Evolutionary conservation across 2,329 filamentous ascomycete genomes (phyloP).

Genomic region (Talaromyces sp.): DNA sequence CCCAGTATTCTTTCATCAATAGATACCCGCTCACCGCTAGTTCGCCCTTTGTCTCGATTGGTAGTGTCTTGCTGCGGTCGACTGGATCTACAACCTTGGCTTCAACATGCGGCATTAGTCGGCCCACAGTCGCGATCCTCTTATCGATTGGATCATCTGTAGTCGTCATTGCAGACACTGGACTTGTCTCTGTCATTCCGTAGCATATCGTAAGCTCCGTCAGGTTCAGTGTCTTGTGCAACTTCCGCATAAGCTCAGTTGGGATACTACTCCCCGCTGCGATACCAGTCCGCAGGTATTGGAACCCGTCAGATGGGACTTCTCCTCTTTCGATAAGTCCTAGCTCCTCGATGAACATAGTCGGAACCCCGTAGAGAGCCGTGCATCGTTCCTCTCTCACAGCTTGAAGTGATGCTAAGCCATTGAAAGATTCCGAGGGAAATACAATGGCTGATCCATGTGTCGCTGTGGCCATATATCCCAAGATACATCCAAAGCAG

Average conservation of each 20-base stretch:
- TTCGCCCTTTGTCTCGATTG: constrained; percentile 69
- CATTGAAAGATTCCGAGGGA: constrained; percentile 82
- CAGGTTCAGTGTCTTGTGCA: constrained; percentile 72
- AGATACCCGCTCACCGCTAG: constrained; percentile 80
- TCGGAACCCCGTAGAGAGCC: constrained; percentile 82
- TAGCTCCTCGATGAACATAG: constrained; percentile 89
- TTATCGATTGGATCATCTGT: constrained; percentile 71
- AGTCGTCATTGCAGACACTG: constrained; percentile 70
- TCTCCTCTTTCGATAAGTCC: constrained; percentile 64
- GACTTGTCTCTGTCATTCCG: constrained; percentile 89
- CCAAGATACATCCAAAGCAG: constrained; percentile 87
- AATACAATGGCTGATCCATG: constrained; percentile 78
- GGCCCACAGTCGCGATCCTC: constrained; percentile 72
- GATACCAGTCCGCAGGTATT: constrained; percentile 79
- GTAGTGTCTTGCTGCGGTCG: constrained; percentile 59
- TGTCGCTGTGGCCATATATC: constrained; percentile 94
- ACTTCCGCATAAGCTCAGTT: constrained; percentile 61
- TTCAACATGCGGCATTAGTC: constrained; percentile 76
- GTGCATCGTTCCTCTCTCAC: constrained; percentile 63
- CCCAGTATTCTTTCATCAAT: constrained; percentile 88
- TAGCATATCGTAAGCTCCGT: constrained; percentile 89
- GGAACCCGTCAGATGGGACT: constrained; percentile 53
- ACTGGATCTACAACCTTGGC: constrained; percentile 72
- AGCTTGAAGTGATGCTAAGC: constrained; percentile 63
- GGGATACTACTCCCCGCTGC: constrained; percentile 85